phyloP scores from a whole-genome alignment of 352 stramenopile species.

The Phytophthora tubulina region DNA sequence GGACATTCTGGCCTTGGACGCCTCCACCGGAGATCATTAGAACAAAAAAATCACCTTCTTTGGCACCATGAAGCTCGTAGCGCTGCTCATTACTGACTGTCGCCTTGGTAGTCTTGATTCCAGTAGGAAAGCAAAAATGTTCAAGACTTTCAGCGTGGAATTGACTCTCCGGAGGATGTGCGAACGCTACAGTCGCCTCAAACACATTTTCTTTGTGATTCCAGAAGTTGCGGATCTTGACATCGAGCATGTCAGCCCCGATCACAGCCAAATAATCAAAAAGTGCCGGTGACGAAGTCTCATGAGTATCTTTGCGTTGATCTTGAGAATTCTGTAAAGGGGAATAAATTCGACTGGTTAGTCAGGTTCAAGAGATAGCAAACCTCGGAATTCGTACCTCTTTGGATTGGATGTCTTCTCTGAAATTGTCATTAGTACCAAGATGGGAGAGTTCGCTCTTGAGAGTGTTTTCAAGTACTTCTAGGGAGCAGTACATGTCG shows the following conservation, averaged over 20 bases:
- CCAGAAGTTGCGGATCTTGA: conserved; percentile 57
- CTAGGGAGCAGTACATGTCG: conserved; percentile 57
- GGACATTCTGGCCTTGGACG: conserved; percentile 56
- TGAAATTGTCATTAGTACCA: background rate
- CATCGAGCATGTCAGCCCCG: conserved; percentile 53
- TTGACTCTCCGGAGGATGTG: conserved; percentile 69
- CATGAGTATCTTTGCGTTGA: background rate
- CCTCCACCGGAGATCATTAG: conserved; percentile 63
- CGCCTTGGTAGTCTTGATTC: conserved; percentile 29
- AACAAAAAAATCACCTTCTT: conserved; percentile 54
- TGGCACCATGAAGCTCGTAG: background rate
- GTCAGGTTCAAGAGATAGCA: too few relatives aligned
- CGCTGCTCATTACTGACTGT: background rate
- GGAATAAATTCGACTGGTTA: background rate
- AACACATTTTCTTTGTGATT: conserved; percentile 55
- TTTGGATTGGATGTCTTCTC: background rate
- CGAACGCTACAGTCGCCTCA: conserved; percentile 69
- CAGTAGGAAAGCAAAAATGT: conserved; percentile 76
- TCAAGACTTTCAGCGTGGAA: conserved; percentile 78
- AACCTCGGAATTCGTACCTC: conserved; percentile 16
- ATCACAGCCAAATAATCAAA: conserved; percentile 66
- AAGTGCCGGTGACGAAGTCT: conserved; percentile 20
- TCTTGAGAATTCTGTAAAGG: conserved; percentile 10
- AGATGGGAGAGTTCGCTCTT: conserved; percentile 50
- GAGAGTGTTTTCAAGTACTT: conserved; percentile 49